phyloP scores from a whole-genome alignment of 2,329 filamentous ascomycete genomes.

The Elsinoe australis region DNA sequence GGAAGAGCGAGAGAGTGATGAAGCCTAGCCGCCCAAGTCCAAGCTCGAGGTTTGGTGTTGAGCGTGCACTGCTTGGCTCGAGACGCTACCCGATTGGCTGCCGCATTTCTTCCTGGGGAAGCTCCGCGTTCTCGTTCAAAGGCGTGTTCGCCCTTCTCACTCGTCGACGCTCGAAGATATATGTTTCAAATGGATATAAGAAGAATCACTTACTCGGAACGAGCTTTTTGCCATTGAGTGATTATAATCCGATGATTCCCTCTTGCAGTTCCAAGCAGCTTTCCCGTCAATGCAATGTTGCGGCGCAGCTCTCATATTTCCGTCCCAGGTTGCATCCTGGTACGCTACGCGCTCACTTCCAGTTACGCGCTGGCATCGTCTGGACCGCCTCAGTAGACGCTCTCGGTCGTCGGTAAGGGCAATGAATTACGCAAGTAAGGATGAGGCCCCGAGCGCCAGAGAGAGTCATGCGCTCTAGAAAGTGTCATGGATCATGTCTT shows the following conservation, averaged over 20 bases:
- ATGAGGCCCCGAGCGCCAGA: neutral
- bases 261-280: neutral
- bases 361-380: slow-evolving; percentile 4
- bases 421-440: neutral
- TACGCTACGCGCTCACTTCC: slow-evolving; percentile 4
- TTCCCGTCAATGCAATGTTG: neutral
- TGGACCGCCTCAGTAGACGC: slow-evolving; percentile 8
- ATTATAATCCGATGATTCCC: no score
- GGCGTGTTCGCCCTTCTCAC: neutral
- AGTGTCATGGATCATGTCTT: neutral
- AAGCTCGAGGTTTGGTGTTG: no score
- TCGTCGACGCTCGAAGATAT: neutral
- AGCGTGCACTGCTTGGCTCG: neutral
- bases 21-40: slow-evolving; percentile 15
- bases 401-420: neutral
- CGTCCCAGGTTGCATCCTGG: neutral
- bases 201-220: no score
- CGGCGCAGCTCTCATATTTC: slow-evolving; percentile 10
- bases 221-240: no score
- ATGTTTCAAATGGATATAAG: neutral
- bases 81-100: slow-evolving; percentile 5
- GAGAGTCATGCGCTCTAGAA: slow-evolving; percentile 6
- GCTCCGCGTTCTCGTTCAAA: neutral
- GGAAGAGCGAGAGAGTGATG: neutral
- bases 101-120: neutral